phyloP scores from a whole-genome alignment of 257 asterid genomes.

The Salvia splendens region DNA sequence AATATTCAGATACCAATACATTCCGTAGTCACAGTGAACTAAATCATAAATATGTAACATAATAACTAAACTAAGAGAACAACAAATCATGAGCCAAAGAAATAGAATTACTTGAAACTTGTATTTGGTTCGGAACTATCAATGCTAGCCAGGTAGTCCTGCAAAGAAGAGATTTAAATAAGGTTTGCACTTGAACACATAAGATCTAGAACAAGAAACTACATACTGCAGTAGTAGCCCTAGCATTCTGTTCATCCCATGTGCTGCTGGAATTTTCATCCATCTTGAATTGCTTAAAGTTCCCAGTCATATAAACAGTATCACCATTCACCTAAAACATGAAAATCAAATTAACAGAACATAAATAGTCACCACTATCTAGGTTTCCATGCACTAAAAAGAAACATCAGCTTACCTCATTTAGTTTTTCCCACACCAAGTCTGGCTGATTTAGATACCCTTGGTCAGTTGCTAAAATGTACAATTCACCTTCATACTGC shows the following conservation, averaged over 20 bases:
- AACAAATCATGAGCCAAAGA: slow-evolving; percentile 7
- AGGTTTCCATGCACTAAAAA: slow-evolving; percentile 1
- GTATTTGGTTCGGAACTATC: slow-evolving; percentile 56
- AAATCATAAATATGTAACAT: slow-evolving; percentile 7
- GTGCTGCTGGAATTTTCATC: slow-evolving; percentile 57
- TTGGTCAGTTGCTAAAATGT: slow-evolving; percentile 91
- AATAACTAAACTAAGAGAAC: background rate
- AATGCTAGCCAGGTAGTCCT: slow-evolving; percentile 79
- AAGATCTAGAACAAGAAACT: slow-evolving; percentile 25
- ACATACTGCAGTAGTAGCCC: slow-evolving; percentile 87
- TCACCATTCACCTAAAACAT: slow-evolving; percentile 84
- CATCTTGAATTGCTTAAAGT: slow-evolving; percentile 84
- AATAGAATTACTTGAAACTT: slow-evolving; percentile 62
- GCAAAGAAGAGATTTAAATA: slow-evolving; percentile 32
- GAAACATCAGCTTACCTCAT: slow-evolving; percentile 59
- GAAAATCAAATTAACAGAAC: slow-evolving; percentile 20
- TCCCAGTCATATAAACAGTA: slow-evolving; percentile 76
- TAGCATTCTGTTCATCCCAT: slow-evolving; percentile 78
- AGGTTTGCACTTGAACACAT: slow-evolving; percentile 17
- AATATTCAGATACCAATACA: background rate
- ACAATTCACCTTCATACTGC: slow-evolving; percentile 92
- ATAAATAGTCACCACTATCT: slow-evolving; percentile 4
- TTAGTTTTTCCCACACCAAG: slow-evolving; percentile 94
- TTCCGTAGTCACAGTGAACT: background rate
- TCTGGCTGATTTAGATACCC: slow-evolving; percentile 89